Base-by-base conservation (phyloP, 2,329 filamentous ascomycete species). In the Fusarium sp. region DNA sequence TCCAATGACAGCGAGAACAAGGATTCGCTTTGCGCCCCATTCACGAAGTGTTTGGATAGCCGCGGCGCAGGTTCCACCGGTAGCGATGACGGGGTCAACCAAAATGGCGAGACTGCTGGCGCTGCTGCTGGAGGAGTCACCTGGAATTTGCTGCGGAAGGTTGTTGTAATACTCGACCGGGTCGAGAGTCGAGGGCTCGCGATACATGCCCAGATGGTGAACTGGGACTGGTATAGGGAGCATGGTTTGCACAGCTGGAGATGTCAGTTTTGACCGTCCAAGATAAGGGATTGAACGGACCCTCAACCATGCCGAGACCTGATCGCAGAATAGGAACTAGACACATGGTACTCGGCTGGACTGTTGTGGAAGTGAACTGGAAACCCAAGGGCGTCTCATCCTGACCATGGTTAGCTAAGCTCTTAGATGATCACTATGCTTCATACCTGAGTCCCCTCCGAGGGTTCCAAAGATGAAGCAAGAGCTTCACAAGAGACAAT, bases 161-260 rank as follows among this genome's bases (percentile, higher is more conserved):
- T 97, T 97, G 84, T 97, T 97, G 87, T 97, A 97, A 86, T 97
- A 97, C 81, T 97, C 94, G 59, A 97, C 94, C 5, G 94, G 93
- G 74, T 93, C 89, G 57, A 97, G 89, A 42, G 92, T 95, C 57
- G 88, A 88, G 62, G 91, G 93, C 78, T 97, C 94, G 76, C 94
- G 93, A 85, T 95, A 98, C 75, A 98, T 90, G 70, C 96, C 95
- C 10, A 98, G 90, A 78, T 98, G 95, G 82, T 98, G 94, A 67
- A 97, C 88, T 9, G 94, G 90, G 31, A 95, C 91, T 15, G 93
- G 87, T 36, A 80, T 77, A 18, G 95, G 94, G 60, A 98, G 92
- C 73, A 98, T 85, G 27, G 89, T 90, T 81, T 95, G 90, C 41
- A 97, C 83, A 25, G 93, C 91, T 91, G 72, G 14, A 37, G 17